phyloP scores from a whole-genome alignment of 2,329 filamentous ascomycete species.

The Sclerotinia trifoliorum region DNA sequence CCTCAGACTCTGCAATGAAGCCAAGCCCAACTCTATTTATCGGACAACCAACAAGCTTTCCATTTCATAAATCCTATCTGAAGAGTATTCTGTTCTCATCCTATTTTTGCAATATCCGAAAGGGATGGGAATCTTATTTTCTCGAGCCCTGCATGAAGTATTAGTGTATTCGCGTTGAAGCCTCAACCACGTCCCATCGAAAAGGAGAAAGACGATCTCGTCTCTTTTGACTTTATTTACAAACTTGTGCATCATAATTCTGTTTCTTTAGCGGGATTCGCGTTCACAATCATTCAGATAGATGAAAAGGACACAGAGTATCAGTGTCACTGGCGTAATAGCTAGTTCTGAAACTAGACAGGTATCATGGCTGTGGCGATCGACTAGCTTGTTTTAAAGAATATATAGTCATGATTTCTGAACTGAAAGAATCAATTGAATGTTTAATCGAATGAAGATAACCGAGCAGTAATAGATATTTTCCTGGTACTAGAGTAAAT shows the following conservation, averaged over 20 bases:
- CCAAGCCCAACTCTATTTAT: not conserved
- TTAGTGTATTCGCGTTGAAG: not conserved
- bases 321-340: not conserved
- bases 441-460: not conserved
- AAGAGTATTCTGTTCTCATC: not conserved
- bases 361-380: slow-evolving; percentile 16
- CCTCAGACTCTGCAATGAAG: not conserved
- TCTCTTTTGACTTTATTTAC: not conserved
- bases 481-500: not conserved
- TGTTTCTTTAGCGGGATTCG: not conserved
- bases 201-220: not conserved
- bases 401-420: not conserved
- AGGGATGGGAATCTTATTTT: not conserved
- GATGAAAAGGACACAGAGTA: not conserved
- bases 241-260: not conserved
- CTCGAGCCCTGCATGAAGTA: not conserved
- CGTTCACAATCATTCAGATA: not conserved
- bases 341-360: slow-evolving; percentile 5
- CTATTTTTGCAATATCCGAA: not conserved
- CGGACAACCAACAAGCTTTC: not conserved
- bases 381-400: slow-evolving; percentile 11
- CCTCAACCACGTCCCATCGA: slow-evolving; percentile 1
- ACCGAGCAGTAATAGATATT: not conserved
- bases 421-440: not conserved
- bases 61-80: not conserved